These are phyloP conservation scores for Codiaeum variegatum DNA, from an alignment of 441 rosid species.

Conservation along the genomic window DNA sequence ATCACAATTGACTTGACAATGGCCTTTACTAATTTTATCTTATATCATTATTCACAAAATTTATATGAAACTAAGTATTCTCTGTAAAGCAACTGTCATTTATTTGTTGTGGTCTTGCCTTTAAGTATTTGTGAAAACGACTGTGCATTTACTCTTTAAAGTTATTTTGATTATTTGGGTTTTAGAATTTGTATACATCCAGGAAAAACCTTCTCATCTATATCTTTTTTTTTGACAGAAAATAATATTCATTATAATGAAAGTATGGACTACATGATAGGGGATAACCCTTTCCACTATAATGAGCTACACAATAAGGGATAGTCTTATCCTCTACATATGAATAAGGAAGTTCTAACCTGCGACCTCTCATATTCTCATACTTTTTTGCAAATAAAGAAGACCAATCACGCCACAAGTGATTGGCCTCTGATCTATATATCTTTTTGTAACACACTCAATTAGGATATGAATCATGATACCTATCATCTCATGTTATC, in stretches of 20 bases:
- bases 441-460: neutral
- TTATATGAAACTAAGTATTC: neutral
- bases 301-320: too few species aligned
- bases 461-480: neutral
- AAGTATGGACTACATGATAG: too few species aligned
- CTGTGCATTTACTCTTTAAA: slow-evolving; percentile 1
- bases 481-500: neutral
- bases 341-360: too few species aligned
- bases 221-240: too few species aligned
- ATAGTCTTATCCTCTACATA: too few species aligned
- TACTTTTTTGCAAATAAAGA: too few species aligned
- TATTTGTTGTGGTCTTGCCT: slow-evolving; percentile 1
- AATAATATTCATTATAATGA: too few species aligned
- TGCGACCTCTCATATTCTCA: too few species aligned
- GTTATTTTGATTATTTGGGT: neutral
- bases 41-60: slow-evolving; percentile 1
- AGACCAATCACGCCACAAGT: too few species aligned
- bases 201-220: neutral
- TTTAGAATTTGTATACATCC: neutral
- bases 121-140: slow-evolving; percentile 14
- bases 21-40: neutral
- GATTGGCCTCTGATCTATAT: too few species aligned
- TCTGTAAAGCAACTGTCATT: neutral
- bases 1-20: slow-evolving; percentile 7
- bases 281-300: too few species aligned